Conservation (phyloP, 2,329 filamentous ascomycete genomes). For the Paraphoma sp. region DNA sequence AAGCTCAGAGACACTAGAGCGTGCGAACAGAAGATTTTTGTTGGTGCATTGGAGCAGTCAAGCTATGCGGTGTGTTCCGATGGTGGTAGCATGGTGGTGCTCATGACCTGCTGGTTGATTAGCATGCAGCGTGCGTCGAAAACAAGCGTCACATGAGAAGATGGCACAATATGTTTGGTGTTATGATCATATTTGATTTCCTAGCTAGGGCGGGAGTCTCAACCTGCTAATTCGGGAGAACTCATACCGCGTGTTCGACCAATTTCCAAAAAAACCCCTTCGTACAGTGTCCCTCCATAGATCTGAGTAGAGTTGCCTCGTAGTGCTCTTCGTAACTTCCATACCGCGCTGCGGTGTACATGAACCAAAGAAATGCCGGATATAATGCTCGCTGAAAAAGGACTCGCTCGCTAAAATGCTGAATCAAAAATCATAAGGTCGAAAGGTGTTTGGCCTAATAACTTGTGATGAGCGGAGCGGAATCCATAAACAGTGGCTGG, state of each 20-base stretch:
- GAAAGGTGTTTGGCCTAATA: constrained; percentile 40
- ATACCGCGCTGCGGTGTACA: constrained; percentile 9
- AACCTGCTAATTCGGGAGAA: constrained; percentile 31
- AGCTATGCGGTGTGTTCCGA: not conserved
- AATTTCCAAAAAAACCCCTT: constrained; percentile 7
- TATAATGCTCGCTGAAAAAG: constrained; percentile 42
- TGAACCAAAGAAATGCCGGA: constrained; percentile 27
- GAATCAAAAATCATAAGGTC: constrained; percentile 45
- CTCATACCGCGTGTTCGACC: constrained; percentile 23
- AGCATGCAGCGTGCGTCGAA: constrained; percentile 21
- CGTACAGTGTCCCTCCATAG: constrained; percentile 4
- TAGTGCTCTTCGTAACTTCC: constrained; percentile 9
- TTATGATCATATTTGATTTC: constrained; percentile 29
- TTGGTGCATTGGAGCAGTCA: constrained; percentile 1
- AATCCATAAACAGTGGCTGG: constrained; percentile 51
- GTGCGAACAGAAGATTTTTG: not conserved
- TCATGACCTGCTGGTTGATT: constrained; percentile 19
- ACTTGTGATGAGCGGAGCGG: constrained; percentile 49
- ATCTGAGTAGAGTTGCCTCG: constrained; percentile 32
- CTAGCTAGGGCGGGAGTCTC: constrained; percentile 36
- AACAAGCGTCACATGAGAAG: constrained; percentile 24
- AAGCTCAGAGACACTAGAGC: not conserved
- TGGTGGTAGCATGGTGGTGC: constrained; percentile 1
- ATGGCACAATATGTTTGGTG: constrained; percentile 15
- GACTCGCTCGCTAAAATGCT: constrained; percentile 49